These are phyloP conservation scores for Clarireedia monteithiana DNA, from an alignment of 2,329 filamentous ascomycete genomes.

Conservation along the genomic window DNA sequence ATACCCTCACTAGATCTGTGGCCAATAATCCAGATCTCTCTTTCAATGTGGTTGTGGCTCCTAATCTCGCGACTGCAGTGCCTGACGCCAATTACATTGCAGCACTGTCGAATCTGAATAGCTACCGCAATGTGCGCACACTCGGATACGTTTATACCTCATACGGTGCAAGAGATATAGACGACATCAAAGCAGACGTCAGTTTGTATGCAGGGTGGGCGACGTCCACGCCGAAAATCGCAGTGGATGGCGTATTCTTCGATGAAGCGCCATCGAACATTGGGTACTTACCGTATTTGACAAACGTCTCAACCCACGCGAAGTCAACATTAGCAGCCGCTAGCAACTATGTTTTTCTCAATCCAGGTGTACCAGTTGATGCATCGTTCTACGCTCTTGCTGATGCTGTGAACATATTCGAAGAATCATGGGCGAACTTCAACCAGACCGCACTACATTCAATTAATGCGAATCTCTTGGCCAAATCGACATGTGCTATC, in stretches of 20 bases:
- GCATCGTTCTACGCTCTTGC: conserved; percentile 17
- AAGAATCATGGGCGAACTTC: conserved; percentile 12
- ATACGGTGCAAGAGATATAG: conserved; percentile 28
- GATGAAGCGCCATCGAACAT: conserved; percentile 7
- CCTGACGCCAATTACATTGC: conserved; percentile 19
- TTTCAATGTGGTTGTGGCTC: conserved; percentile 19
- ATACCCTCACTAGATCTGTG: conserved; percentile 13
- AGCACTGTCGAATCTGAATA: conserved; percentile 17
- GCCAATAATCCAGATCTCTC: conserved; percentile 15
- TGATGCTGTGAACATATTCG: conserved; percentile 19
- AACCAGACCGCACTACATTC: conserved; percentile 9
- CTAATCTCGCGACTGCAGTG: conserved; percentile 8
- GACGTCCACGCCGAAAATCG: conserved; percentile 3
- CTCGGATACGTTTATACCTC: conserved; percentile 35
- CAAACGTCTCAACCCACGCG: conserved; percentile 13
- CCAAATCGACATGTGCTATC: conserved; percentile 17
- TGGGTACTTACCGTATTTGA: conserved; percentile 16
- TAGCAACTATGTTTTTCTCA: conserved; percentile 14
- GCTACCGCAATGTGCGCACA: conserved; percentile 26
- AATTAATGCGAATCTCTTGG: conserved; percentile 6
- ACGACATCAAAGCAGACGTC: conserved; percentile 31
- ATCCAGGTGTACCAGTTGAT: conserved; percentile 18
- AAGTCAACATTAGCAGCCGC: conserved; percentile 14
- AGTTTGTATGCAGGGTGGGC: conserved; percentile 32
- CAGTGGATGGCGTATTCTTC: conserved; percentile 5